A percentile compares a stretch with the other conserved stretches of the same genome.
Evolutionary conservation across 495 filamentous ascomycete species (phyloP).

Genomic region (Aspergillus sclerotiicarbonarius): DNA sequence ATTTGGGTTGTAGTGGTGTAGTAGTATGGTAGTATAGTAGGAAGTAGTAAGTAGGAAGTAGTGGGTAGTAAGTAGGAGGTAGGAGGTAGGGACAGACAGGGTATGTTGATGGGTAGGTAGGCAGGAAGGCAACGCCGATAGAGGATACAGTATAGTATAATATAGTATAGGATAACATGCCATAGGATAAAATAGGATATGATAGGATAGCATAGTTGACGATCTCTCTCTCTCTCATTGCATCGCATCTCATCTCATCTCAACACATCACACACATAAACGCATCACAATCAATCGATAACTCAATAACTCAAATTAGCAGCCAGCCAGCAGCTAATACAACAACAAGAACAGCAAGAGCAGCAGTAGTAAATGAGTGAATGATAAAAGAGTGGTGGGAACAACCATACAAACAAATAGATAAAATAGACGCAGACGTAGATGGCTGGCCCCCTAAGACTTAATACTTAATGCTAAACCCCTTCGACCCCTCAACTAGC

Average conservation of each 20-base stretch:
- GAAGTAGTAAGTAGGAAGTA: neutral
- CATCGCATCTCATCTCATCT: neutral
- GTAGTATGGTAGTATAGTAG: neutral
- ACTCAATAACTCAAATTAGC: too few species aligned
- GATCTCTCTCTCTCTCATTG: too few species aligned
- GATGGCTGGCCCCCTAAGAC: neutral
- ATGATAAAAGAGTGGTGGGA: neutral
- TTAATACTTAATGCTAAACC: conserved; percentile 46
- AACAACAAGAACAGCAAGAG: neutral
- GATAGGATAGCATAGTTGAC: neutral
- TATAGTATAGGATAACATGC: neutral
- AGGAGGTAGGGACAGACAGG: too few species aligned
- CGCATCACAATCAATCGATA: too few species aligned
- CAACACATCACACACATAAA: neutral
- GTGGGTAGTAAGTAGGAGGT: neutral
- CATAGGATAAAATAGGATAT: neutral
- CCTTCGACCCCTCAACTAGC: conserved; percentile 70
- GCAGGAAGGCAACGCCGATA: neutral
- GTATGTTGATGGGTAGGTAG: too few species aligned
- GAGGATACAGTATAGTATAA: too few species aligned
- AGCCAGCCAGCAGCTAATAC: neutral
- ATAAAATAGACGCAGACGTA: neutral
- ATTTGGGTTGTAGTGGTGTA: neutral
- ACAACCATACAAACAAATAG: neutral
- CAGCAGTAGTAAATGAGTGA: neutral